A percentile compares a stretch with the other conserved stretches of the same genome.
Evolutionary conservation across 2,329 filamentous ascomycete genomes (phyloP).

Genomic region (Chalaropsis ovoidea): DNA sequence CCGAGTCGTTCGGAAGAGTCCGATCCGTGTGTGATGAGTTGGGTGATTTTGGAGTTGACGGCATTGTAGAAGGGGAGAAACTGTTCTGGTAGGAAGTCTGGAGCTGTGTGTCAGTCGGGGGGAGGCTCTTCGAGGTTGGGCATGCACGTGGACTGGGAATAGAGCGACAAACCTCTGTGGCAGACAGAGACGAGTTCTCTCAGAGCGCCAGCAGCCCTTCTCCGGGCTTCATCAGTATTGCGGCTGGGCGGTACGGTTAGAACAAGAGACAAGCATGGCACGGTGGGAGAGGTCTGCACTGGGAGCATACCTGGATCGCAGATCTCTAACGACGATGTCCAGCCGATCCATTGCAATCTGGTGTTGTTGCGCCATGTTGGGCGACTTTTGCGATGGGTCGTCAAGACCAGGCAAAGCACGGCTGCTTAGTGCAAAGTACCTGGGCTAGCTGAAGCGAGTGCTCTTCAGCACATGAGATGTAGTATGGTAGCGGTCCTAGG

Average conservation of each 20-base stretch:
- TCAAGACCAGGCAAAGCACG: slow-evolving; percentile 20
- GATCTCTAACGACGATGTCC: slow-evolving; percentile 45
- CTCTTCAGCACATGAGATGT: slow-evolving; percentile 21
- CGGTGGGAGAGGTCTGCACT: neutral
- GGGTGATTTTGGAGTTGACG: slow-evolving; percentile 48
- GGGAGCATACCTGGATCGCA: slow-evolving; percentile 43
- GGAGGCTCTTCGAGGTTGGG: neutral
- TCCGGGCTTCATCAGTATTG: slow-evolving; percentile 40
- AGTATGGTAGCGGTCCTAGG: neutral
- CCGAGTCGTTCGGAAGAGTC: slow-evolving; percentile 83
- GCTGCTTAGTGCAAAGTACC: slow-evolving; percentile 19
- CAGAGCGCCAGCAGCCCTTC: slow-evolving; percentile 45
- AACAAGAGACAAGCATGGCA: neutral
- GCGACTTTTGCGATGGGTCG: slow-evolving; percentile 20
- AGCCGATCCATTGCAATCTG: slow-evolving; percentile 47
- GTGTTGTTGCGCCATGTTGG: slow-evolving; percentile 33
- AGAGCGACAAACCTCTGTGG: slow-evolving; percentile 41
- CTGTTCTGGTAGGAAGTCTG: slow-evolving; percentile 68
- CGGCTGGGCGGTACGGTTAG: slow-evolving; percentile 22
- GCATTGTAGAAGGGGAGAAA: slow-evolving; percentile 53
- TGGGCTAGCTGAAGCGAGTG: slow-evolving; percentile 15
- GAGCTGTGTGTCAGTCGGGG: neutral
- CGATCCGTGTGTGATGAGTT: slow-evolving; percentile 70
- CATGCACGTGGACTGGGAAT: slow-evolving; percentile 2
- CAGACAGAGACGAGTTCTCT: slow-evolving; percentile 46